Evolutionary conservation across 108 stramenopile genomes (phyloP).

Genomic region (Pseudonitzschia pungens): DNA sequence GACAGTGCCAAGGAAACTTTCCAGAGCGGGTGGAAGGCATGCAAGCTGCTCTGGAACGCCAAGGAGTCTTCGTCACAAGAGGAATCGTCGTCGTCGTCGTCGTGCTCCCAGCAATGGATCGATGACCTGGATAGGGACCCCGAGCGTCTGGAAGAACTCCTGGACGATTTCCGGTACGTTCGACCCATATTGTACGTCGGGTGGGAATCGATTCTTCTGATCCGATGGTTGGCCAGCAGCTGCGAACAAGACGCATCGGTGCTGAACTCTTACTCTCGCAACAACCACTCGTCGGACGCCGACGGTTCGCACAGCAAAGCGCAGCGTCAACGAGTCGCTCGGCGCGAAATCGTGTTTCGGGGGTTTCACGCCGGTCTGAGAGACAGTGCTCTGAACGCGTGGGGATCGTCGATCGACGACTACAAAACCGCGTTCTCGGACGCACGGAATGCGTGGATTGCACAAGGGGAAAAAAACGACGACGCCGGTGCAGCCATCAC

Average conservation of each 20-base stretch:
- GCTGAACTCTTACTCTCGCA: neutral
- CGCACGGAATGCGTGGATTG: conserved; percentile 33
- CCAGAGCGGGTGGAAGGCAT: conserved; percentile 20
- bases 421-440: conserved; percentile 18
- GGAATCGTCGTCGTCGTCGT: too few relatives aligned
- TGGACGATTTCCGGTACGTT: conserved; percentile 27
- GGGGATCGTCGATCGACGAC: neutral
- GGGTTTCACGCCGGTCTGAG: neutral
- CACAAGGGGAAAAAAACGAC: conserved; percentile 15
- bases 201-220: conserved; percentile 34
- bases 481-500: neutral
- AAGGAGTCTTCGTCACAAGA: neutral
- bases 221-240: conserved; percentile 14
- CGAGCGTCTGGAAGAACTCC: conserved; percentile 6
- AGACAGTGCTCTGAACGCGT: conserved; percentile 2
- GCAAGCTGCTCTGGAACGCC: conserved; percentile 12
- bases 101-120: conserved; percentile 12
- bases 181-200: conserved; percentile 33
- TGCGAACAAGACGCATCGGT: neutral
- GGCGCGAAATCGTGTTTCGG: neutral
- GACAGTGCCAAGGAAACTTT: conserved; percentile 25
- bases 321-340: neutral
- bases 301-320: neutral
- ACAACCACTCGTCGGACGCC: neutral
- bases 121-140: neutral